Evolutionary conservation across 2,329 filamentous ascomycete species (phyloP).

Genomic region (Cladobotryum protrusum): DNA sequence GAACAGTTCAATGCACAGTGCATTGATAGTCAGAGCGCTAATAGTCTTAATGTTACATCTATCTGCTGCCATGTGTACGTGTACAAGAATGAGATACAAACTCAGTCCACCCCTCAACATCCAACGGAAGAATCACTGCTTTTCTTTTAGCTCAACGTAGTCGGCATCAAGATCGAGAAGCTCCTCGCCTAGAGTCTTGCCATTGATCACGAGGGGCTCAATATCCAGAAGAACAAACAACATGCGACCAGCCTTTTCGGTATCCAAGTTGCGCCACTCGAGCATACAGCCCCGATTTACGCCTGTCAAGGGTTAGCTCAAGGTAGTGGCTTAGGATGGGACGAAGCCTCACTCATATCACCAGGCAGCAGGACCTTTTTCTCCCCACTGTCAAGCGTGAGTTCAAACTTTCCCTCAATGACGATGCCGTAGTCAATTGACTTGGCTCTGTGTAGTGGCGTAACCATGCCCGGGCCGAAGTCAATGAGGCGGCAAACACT

Average conservation of each 20-base stretch:
- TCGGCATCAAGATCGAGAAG: conserved; percentile 4
- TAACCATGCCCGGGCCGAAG: conserved; percentile 35
- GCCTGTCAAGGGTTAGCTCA: too few species aligned
- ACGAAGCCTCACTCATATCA: conserved; percentile 35
- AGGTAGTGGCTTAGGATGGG: too few species aligned
- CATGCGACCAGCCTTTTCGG: conserved; percentile 4
- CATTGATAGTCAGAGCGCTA: too few species aligned
- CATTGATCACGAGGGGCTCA: conserved; percentile 6
- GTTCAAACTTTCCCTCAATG: conserved; percentile 46
- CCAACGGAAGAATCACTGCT: not conserved
- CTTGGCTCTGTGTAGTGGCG: conserved; percentile 45
- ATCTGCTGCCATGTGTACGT: too few species aligned
- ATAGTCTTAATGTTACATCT: too few species aligned
- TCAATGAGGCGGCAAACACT: conserved; percentile 43
- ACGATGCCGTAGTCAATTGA: conserved; percentile 50
- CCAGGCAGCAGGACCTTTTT: conserved; percentile 39
- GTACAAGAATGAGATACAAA: too few species aligned
- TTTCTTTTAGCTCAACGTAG: conserved; percentile 1
- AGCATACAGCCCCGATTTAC: conserved; percentile 43
- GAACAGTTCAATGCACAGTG: too few species aligned
- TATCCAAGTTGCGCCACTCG: conserved; percentile 7
- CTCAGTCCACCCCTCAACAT: not conserved
- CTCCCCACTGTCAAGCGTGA: conserved; percentile 47
- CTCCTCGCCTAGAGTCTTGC: conserved; percentile 2
- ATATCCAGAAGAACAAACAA: conserved; percentile 7